Evolutionary conservation across 345 rosid genomes (phyloP), one percentile per base, ranked within the genome.

Genomic region (Citrus maxima): DNA sequence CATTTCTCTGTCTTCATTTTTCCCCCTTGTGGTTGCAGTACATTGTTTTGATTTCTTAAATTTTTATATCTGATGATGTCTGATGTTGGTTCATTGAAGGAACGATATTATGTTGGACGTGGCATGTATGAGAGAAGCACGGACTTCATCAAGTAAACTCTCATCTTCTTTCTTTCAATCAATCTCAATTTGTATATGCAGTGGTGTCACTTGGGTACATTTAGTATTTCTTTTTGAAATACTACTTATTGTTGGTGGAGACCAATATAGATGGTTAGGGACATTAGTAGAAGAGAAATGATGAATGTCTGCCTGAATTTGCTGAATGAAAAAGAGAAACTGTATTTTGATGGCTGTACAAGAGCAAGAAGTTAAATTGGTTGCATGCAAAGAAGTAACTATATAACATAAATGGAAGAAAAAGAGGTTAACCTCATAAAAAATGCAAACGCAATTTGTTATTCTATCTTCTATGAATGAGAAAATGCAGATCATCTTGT

Each of bases 121-220:
- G 99, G 93, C 86, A 92, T 96, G 97, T 94, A 96, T 78, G 99
- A 96, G 86, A 88, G 88, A 85, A 91, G 89, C 74, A 85, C 86
- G n/a, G 99, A 96, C 80, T 96, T 88, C 82, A 81, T 90, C 73
- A 92, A 86, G 99, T 95, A 95, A 76, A 73, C 38, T 86, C 81
- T 79, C 14, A 65, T 77, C 75, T 82, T 67, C 60, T 30, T 74
- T 32, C 62, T 49, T 21, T 67, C 75, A 5, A 46, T 32, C 67
- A 22, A 67, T 49, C 56, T 58, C 64, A 42, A 34, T 42, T 55
- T 65, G 46, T 28, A 55, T 55, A 71, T 71, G 46, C 32, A 68
- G 55, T 62, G 54, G 35, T 27, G 18, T 68, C 27, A 3, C 14
- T 35, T 13, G 63, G 42, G 19, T 28, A 32, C 56, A 28, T 19